A percentile compares a stretch with the other conserved stretches of the same genome.
These are phyloP conservation scores for Albophoma yamanashiensis DNA, from an alignment of 2,329 filamentous ascomycete genomes.

Conservation along the genomic window DNA sequence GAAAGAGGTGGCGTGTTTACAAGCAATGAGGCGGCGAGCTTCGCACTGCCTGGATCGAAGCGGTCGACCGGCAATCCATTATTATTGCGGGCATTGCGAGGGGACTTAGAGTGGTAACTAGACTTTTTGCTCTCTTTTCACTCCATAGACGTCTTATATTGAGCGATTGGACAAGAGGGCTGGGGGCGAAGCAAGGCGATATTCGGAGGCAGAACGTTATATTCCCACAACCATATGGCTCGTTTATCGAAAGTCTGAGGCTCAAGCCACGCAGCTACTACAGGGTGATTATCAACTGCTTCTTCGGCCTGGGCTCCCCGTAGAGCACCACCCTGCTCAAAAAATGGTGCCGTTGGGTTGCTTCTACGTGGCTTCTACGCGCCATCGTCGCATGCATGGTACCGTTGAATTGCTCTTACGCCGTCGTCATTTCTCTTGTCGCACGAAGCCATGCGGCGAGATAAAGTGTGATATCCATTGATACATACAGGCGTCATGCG, in stretches of 20 bases:
- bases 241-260: too few species aligned
- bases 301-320: neutral
- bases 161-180: neutral
- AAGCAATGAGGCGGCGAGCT: neutral
- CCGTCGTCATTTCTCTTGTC: too few species aligned
- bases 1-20: neutral
- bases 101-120: neutral
- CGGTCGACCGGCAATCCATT: neutral
- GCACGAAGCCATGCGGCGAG: neutral
- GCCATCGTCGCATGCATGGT: too few species aligned
- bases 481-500: conserved; percentile 7
- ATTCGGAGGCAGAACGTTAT: neutral
- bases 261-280: neutral
- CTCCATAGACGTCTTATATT: neutral
- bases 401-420: neutral
- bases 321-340: neutral
- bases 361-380: neutral
- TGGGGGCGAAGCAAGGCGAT: neutral
- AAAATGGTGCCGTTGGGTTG: neutral
- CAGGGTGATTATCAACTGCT: neutral
- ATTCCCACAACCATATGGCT: neutral
- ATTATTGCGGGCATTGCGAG: neutral
- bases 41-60: neutral
- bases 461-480: neutral
- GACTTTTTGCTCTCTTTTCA: neutral